Base-by-base conservation (phyloP, 768 basidiomycete genomes). In the Peribolospora kevripleyi region DNA sequence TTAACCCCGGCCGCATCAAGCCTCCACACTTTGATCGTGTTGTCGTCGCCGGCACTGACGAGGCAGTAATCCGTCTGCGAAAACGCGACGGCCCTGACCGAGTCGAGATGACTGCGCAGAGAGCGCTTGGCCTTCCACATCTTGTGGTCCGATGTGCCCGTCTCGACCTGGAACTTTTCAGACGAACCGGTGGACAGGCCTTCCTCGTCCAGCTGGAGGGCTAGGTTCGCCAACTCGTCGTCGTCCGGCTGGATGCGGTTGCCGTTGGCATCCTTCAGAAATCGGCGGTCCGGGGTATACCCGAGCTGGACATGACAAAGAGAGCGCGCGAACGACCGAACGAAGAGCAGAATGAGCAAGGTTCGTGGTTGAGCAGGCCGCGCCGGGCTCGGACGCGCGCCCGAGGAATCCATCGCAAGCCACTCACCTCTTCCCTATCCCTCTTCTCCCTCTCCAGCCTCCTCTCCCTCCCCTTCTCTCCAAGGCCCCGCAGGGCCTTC, bases 1-100 rank as follows among this genome's bases (percentile, higher is more conserved):
- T 75, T 75, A 55, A 79, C 78, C 47, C 81, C 81, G 40, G 84
- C 74, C 57, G 88, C 70, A 41, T 91, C 84, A 70, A 86, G 76
- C 55, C 84, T 75, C 93, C 93, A 98, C 53, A 95, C 76, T 68
- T 98, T 98, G 54, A 97, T 80, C 6, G 86, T 88, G 65, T 78
- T 84, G 65, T 98, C 93, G 65, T 95, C 91, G 39, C 88, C 85
- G 36, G 82, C 93, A 49, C 82, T 86, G n/a, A 83, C 88, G 54
- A 97, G 70, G 62, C 80, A 80, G 48, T 86, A 69, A 60, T 85
- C 84, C 42, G 46, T 55, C 11, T 50, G 25, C 7, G 87, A 84
- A 74, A 93, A 91, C 0, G 84, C 80, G 36, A 97, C 71, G 6
- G 84, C 80, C 53, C 90, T 79, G 46, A 93, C 87, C 10, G 85